Conservation (phyloP, 768 basidiomycete species). For the Tylopilus plumbeoviolaceoides region DNA sequence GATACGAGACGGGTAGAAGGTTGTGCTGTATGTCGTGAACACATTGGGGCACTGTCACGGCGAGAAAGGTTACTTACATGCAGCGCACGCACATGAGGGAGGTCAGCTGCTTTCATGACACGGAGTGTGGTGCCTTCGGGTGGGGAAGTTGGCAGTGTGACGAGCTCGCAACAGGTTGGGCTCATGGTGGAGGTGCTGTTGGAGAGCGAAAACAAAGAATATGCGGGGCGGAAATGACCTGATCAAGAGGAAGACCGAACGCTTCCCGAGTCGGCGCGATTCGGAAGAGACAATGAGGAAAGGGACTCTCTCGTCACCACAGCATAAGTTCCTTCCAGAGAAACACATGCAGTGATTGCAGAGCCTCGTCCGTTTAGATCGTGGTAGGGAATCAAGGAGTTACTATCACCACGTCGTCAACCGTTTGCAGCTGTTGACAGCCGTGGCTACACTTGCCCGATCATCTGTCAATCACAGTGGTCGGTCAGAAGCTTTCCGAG, state of each 20-base stretch:
- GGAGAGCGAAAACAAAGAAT: background rate
- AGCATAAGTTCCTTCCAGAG: background rate
- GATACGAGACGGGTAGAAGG: conserved; percentile 27
- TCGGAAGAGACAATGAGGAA: conserved; percentile 9
- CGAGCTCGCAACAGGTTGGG: background rate
- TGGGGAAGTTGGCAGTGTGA: background rate
- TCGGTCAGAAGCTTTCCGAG: background rate
- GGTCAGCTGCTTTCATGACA: conserved; percentile 27
- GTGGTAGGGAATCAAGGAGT: background rate
- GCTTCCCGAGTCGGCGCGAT: conserved; percentile 11
- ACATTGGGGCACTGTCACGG: background rate
- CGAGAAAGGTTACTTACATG: conserved; percentile 17
- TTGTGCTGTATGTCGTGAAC: conserved; percentile 10
- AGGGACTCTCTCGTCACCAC: background rate
- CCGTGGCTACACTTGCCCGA: background rate
- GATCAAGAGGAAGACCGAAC: background rate
- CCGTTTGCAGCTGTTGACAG: background rate
- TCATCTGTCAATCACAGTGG: background rate
- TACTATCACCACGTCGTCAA: background rate
- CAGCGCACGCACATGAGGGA: conserved; percentile 24
- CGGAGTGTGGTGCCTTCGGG: conserved; percentile 18
- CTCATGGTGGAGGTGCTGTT: conserved; percentile 7
- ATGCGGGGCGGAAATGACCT: background rate
- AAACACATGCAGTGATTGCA: background rate
- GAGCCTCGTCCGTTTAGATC: background rate